Evolutionary conservation across 2,329 filamentous ascomycete genomes (phyloP).

Genomic region (Cordyceps javanica): DNA sequence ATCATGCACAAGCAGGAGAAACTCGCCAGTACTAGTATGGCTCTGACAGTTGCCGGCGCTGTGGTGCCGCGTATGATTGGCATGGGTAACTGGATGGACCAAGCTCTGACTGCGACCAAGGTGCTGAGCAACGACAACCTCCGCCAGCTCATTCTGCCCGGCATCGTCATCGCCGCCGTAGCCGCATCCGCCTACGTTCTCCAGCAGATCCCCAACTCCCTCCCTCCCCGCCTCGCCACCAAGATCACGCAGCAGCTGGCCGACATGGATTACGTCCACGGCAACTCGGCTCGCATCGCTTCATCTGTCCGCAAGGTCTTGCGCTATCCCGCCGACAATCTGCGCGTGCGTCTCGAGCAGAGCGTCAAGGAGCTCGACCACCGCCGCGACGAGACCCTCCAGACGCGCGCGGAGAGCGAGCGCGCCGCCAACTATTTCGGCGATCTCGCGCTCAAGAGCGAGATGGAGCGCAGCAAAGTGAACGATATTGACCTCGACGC

Average conservation of each 20-base stretch:
- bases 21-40: slow-evolving; percentile 88
- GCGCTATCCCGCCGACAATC: slow-evolving; percentile 77
- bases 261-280: slow-evolving; percentile 85
- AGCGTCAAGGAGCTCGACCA: slow-evolving; percentile 76
- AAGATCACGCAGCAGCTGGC: slow-evolving; percentile 79
- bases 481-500: slow-evolving; percentile 50
- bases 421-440: slow-evolving; percentile 85
- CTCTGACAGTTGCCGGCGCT: slow-evolving; percentile 82
- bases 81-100: slow-evolving; percentile 83
- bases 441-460: slow-evolving; percentile 67
- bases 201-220: slow-evolving; percentile 78
- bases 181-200: slow-evolving; percentile 76
- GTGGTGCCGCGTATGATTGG: slow-evolving; percentile 77
- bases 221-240: slow-evolving; percentile 75
- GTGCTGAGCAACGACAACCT: slow-evolving; percentile 77
- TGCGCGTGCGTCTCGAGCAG: slow-evolving; percentile 75
- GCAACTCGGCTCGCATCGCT: slow-evolving; percentile 79
- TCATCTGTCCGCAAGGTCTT: slow-evolving; percentile 83
- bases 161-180: slow-evolving; percentile 67
- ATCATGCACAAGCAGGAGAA: slow-evolving; percentile 91
- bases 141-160: slow-evolving; percentile 73
- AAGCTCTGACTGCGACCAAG: slow-evolving; percentile 73
- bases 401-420: slow-evolving; percentile 76
- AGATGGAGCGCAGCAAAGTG: slow-evolving; percentile 43
- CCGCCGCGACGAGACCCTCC: slow-evolving; percentile 76